These are phyloP conservation scores for Bipolaris oryzae DNA, from an alignment of 2,329 filamentous ascomycete species.

Conservation along the genomic window DNA sequence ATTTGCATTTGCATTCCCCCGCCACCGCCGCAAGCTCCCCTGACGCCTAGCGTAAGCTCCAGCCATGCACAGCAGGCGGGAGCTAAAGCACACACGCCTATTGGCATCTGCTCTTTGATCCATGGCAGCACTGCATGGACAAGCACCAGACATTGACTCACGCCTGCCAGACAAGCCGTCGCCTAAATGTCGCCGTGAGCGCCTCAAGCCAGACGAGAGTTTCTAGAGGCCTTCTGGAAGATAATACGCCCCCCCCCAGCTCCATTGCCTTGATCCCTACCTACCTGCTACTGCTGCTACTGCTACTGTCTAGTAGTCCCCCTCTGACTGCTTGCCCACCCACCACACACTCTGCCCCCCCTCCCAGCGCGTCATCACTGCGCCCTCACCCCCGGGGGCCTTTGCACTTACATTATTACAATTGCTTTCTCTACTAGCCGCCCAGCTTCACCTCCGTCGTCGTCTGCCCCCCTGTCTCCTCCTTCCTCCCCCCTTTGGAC, in stretches of 20 bases:
- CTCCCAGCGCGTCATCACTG: slow-evolving; percentile 23
- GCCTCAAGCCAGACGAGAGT: slow-evolving; percentile 9
- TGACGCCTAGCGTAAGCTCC: slow-evolving; percentile 6
- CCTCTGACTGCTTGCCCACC: slow-evolving; percentile 25
- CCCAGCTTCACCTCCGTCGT: not conserved
- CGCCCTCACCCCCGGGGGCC: slow-evolving; percentile 15
- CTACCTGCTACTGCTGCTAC: slow-evolving; percentile 23
- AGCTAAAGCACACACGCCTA: slow-evolving; percentile 24
- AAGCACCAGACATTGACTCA: slow-evolving; percentile 18
- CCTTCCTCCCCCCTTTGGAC: not conserved
- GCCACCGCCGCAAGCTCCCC: not conserved
- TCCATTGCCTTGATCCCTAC: slow-evolving; percentile 27
- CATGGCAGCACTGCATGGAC: not conserved
- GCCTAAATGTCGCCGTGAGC: slow-evolving; percentile 7
- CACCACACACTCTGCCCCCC: slow-evolving; percentile 1
- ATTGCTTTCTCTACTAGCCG: slow-evolving; percentile 7
- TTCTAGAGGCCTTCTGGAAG: slow-evolving; percentile 43
- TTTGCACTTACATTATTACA: slow-evolving; percentile 4
- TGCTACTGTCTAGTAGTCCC: slow-evolving; percentile 18
- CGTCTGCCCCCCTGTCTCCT: slow-evolving; percentile 1
- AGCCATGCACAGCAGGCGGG: slow-evolving; percentile 15
- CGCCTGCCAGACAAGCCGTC: slow-evolving; percentile 14
- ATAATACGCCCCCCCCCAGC: slow-evolving; percentile 22
- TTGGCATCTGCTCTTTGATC: not conserved
- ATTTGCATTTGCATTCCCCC: not conserved